Evolutionary conservation across 1,284 basidiomycete genomes (phyloP).

Genomic region (Peniophora sp.): DNA sequence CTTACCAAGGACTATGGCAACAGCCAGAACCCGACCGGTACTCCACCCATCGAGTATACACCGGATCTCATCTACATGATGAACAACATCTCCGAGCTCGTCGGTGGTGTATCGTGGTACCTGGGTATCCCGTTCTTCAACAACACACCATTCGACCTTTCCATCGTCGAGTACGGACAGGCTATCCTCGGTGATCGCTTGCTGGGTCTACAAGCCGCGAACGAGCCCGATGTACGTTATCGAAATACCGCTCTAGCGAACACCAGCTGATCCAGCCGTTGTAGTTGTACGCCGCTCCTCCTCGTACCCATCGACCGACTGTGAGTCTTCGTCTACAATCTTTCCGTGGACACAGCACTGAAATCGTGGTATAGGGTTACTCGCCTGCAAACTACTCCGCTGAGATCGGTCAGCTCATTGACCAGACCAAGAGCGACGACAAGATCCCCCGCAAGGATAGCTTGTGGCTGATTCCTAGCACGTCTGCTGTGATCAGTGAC

Average conservation of each 20-base stretch:
- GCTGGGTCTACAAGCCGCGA: conserved; percentile 39
- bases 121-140: conserved; percentile 40
- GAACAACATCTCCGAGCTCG: conserved; percentile 45
- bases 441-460: conserved; percentile 35
- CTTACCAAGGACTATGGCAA: conserved; percentile 12
- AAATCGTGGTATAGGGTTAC: conserved; percentile 12
- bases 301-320: no score
- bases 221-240: conserved; percentile 14
- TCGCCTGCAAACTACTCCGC: conserved; percentile 41
- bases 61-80: conserved; percentile 50
- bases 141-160: conserved; percentile 31
- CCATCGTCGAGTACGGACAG: conserved; percentile 38
- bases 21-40: conserved; percentile 29
- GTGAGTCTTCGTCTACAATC: no score
- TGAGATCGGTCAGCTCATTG: conserved; percentile 33
- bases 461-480: conserved; percentile 50
- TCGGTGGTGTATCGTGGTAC: conserved; percentile 48
- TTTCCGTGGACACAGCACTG: neutral
- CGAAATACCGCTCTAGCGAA: no score
- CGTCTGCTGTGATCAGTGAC: conserved; percentile 28
- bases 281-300: no score
- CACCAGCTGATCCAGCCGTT: no score
- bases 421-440: conserved; percentile 32
- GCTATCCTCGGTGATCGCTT: conserved; percentile 33
- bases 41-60: conserved; percentile 52